Percentiles rank a stretch among this genome's conserved stretches.
Conservation (phyloP, 257 asterid genomes). For the Forsythia viridissima region DNA sequence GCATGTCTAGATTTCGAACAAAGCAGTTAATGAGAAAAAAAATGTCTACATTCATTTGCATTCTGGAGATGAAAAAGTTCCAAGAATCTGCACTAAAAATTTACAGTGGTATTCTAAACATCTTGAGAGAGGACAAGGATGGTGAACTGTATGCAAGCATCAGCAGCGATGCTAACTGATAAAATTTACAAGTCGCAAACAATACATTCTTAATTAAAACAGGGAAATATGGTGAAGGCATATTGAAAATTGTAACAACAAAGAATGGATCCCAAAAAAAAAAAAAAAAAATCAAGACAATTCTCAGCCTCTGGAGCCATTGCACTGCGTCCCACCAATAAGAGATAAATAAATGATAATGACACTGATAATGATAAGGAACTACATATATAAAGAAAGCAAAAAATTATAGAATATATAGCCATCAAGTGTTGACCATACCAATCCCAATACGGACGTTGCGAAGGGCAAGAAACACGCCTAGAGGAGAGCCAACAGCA, state of each 20-base stretch:
- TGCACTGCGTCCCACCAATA: slow-evolving; percentile 13
- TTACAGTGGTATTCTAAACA: not conserved
- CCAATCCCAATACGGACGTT: slow-evolving; percentile 92
- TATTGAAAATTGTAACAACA: not conserved
- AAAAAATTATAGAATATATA: not conserved
- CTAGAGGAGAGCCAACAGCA: slow-evolving; percentile 98
- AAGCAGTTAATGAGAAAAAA: not conserved
- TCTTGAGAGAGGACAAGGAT: not conserved
- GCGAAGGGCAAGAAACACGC: slow-evolving; percentile 94
- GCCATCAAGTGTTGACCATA: slow-evolving; percentile 33
- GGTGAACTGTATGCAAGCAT: slow-evolving; percentile 7
- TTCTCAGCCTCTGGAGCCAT: not conserved
- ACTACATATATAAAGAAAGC: not conserved
- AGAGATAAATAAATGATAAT: not conserved
- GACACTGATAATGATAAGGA: not conserved
- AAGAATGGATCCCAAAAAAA: not conserved
- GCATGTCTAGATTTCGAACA: not conserved
- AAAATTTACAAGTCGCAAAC: not conserved
- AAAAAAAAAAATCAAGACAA: not conserved
- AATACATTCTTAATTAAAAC: not conserved
- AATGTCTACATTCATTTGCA: slow-evolving; percentile 10
- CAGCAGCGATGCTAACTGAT: not conserved
- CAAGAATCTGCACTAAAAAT: not conserved
- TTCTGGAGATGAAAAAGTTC: slow-evolving; percentile 5
- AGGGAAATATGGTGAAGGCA: slow-evolving; percentile 1